A percentile compares a stretch with the other conserved stretches of the same genome.
These are phyloP conservation scores for Rhizopogon sp. DNA, from an alignment of 768 basidiomycete genomes.

Conservation along the genomic window DNA sequence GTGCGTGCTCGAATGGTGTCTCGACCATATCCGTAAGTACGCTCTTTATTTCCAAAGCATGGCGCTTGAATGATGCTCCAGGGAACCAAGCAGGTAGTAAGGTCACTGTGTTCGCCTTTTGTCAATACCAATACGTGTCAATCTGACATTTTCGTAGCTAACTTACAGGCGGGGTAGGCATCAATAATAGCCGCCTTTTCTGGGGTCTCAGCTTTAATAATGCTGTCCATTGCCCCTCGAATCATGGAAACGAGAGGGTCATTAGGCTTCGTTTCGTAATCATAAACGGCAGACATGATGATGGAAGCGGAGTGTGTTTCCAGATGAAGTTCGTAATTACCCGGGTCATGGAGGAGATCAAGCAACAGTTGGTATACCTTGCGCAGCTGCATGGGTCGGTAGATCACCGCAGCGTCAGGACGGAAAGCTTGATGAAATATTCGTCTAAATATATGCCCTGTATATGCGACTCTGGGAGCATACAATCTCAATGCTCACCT, in stretches of 20 bases:
- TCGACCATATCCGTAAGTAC: conserved; percentile 13
- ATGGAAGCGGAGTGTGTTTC: conserved; percentile 30
- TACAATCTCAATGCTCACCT: conserved; percentile 18
- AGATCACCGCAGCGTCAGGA: conserved; percentile 4
- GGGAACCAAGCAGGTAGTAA: conserved; percentile 45
- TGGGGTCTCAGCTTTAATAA: conserved; percentile 3
- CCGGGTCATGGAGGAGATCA: conserved; percentile 26
- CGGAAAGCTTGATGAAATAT: conserved; percentile 18
- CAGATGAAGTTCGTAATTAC: conserved; percentile 18
- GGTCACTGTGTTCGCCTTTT: conserved; percentile 26
- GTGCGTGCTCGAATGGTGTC: conserved; percentile 4
- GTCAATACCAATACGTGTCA: background rate
- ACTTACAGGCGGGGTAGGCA: conserved; percentile 11
- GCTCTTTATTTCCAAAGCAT: conserved; percentile 34
- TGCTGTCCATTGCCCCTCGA: conserved; percentile 21
- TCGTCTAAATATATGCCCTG: conserved; percentile 23
- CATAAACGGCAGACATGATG: conserved; percentile 33
- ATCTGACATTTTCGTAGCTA: conserved; percentile 16
- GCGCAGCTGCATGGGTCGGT: conserved; percentile 16
- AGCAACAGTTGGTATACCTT: conserved; percentile 30
- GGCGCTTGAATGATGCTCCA: conserved; percentile 37
- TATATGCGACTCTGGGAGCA: conserved; percentile 31
- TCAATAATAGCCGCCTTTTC: conserved; percentile 4
- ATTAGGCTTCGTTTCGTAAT: conserved; percentile 26
- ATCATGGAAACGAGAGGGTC: conserved; percentile 33